Evolutionary conservation across 176 grass and related monocot genomes (phyloP), one percentile per base, ranked within the genome.

Genomic region (Elymus sibiricus): DNA sequence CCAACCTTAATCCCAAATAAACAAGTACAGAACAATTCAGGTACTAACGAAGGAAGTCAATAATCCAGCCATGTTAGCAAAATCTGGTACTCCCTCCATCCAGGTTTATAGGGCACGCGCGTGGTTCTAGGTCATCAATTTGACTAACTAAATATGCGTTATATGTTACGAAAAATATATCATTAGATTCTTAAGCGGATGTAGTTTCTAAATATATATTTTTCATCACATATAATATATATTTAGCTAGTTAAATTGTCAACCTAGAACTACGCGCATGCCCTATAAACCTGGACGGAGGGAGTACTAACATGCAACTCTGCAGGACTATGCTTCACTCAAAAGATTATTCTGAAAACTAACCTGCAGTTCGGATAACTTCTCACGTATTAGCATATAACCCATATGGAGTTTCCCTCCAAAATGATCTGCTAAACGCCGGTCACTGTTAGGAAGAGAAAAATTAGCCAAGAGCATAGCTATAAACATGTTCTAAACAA

Each of bases 391-490:
- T 69, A 95, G 97, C 90, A 96, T 94, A 76, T 94, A 99, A 28
- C 97, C 97, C 70, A 99, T 87, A 71, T 99, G 97, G 87, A 96
- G 97, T 84, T 99, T 96, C 28, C 97, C 97, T 83, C 97, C 97
- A 91, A 99, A 99, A 93, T 99, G 97, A 94, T 99, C 94, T 82
- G 97, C 94, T 82, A 99, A 68, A 44, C 97, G 97, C 34, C 94
- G 94, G 76, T 99, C 94, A 96, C 97, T 96, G 84, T 88, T 83
- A 65, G 77, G 29, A 27, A 83, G 55, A 46, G n/a, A 74, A 29
- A 84, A 40, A 16, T 91, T 76, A 91, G 19, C 70, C 64, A 56
- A 29, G 19, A 35, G 37, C 28, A 38, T 51, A 75, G 74, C 22
- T 43, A 22, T 42, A 77, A 77, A 76, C 26, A 81, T 37, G 17